Evolutionary conservation across 2,329 filamentous ascomycete genomes (phyloP), one percentile per base, ranked within the genome.

Genomic region (Xylaria sp.): DNA sequence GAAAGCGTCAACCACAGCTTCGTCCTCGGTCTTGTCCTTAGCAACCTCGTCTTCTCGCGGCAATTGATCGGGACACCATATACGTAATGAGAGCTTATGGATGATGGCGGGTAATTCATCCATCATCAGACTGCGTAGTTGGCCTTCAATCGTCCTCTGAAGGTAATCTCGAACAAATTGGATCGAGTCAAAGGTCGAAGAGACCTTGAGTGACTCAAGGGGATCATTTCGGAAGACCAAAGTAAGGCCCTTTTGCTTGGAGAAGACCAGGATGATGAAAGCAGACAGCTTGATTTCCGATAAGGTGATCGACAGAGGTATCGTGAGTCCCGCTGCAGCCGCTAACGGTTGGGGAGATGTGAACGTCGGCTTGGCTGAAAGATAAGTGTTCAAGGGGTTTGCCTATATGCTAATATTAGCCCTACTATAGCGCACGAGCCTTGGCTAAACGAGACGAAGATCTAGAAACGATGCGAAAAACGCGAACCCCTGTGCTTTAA

Each of bases 181-280:
- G 67, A 99, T 99, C 11, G 93, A 96, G 76, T 99, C 94, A 73
- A 99, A 99, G 41, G 94, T 99, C 63, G 93, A 97, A 1, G 93
- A 97, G 62, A 99, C 94, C 77, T 97, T 97, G 67, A 99, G 86
- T 4, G 93, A 97, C 71, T 99, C 94, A 57, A 99, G 85, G 4
- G 94, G 94, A 71, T 99, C 94, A 82, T 99, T 97, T 66, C 94
- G 88, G 72, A 99, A 99, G 41, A 99, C 94, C 44, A 99, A 81
- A 1, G 94, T 99, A 52, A 99, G 82, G 18, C 94, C 94, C 71
- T 99, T 99, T 75, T 96, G 92, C 71, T 92, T 93, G 2, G 93
- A 97, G 71, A 99, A 99, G 57, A 99, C 94, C 45, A 99, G 75
- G 54, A 99, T 97, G 63, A 99, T 95, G 72, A 99, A 97, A 9